Conservation (phyloP, 495 filamentous ascomycete genomes). For the Penicillium nucicola region DNA sequence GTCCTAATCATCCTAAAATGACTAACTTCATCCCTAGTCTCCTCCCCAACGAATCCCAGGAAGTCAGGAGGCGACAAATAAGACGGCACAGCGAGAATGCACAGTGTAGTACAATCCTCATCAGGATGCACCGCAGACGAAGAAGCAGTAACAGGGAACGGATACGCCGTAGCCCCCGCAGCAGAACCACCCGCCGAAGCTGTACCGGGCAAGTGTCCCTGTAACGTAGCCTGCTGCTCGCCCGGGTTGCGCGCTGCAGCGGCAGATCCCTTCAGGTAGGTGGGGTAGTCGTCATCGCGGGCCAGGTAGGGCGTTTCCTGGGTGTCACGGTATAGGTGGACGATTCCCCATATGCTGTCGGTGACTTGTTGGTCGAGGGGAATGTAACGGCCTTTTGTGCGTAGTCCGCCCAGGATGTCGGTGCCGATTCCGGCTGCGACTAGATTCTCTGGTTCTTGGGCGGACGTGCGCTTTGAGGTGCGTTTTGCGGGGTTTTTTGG, state of each 20-base stretch:
- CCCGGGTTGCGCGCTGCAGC: constrained; percentile 32
- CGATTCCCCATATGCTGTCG: constrained; percentile 87
- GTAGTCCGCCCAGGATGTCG: constrained; percentile 51
- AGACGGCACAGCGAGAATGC: constrained; percentile 89
- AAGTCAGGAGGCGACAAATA: constrained; percentile 92
- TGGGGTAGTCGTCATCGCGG: constrained; percentile 38
- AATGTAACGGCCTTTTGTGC: constrained; percentile 75
- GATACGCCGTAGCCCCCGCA: constrained; percentile 11
- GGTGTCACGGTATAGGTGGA: constrained; percentile 87
- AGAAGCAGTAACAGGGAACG: constrained; percentile 21
- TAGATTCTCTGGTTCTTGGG: constrained; percentile 25
- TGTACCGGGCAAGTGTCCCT: neutral
- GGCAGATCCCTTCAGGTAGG: constrained; percentile 41
- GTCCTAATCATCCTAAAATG: constrained; percentile 97
- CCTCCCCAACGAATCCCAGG: constrained; percentile 87
- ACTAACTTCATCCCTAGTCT: constrained; percentile 81
- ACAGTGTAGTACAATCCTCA: constrained; percentile 82
- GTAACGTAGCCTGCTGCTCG: constrained; percentile 14
- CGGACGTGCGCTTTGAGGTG: constrained; percentile 9
- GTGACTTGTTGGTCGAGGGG: constrained; percentile 72
- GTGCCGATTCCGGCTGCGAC: constrained; percentile 49
- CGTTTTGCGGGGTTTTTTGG: constrained; percentile 16
- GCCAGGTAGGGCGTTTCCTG: constrained; percentile 61
- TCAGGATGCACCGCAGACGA: constrained; percentile 27
- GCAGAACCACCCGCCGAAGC: neutral